phyloP scores from a whole-genome alignment of 495 filamentous ascomycete species.

The Trichodelitschia bisporula region DNA sequence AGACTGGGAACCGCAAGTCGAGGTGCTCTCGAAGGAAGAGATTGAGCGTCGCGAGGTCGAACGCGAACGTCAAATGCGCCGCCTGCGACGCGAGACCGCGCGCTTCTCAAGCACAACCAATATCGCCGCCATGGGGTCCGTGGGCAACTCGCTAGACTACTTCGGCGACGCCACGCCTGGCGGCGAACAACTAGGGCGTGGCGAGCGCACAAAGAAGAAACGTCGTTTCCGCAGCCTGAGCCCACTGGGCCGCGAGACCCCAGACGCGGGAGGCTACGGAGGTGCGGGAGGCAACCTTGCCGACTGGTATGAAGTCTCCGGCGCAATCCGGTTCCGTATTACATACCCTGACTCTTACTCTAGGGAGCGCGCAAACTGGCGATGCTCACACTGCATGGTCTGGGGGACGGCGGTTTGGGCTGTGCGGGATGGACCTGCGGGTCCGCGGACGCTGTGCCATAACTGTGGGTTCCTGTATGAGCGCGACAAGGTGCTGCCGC shows the following conservation, averaged over 20 bases:
- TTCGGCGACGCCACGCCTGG: conserved; percentile 17
- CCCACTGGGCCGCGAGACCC: conserved; percentile 46
- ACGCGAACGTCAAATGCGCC: conserved; percentile 67
- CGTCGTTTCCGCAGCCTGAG: conserved; percentile 73
- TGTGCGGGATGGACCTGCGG: conserved; percentile 72
- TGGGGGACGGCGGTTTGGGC: conserved; percentile 85
- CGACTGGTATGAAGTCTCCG: conserved; percentile 27
- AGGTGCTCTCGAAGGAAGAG: conserved; percentile 76
- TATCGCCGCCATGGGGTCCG: conserved; percentile 29
- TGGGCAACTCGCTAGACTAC: conserved; percentile 14
- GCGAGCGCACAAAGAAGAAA: conserved; percentile 85
- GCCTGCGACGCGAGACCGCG: conserved; percentile 74
- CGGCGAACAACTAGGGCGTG: conserved; percentile 52
- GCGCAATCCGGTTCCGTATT: neutral
- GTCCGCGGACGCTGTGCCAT: conserved; percentile 73
- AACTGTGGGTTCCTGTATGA: conserved; percentile 84
- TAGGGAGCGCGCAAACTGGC: conserved; percentile 64
- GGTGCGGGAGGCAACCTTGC: conserved; percentile 39
- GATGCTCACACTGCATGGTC: conserved; percentile 71
- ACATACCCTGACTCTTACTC: conserved; percentile 4
- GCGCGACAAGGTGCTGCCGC: conserved; percentile 59
- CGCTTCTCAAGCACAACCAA: conserved; percentile 68
- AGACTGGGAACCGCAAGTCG: conserved; percentile 88
- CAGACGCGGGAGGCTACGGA: conserved; percentile 35
- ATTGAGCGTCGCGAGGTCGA: conserved; percentile 96